phyloP scores from a whole-genome alignment of 2,329 filamentous ascomycete species.

The Sarocladiaceae sp. region DNA sequence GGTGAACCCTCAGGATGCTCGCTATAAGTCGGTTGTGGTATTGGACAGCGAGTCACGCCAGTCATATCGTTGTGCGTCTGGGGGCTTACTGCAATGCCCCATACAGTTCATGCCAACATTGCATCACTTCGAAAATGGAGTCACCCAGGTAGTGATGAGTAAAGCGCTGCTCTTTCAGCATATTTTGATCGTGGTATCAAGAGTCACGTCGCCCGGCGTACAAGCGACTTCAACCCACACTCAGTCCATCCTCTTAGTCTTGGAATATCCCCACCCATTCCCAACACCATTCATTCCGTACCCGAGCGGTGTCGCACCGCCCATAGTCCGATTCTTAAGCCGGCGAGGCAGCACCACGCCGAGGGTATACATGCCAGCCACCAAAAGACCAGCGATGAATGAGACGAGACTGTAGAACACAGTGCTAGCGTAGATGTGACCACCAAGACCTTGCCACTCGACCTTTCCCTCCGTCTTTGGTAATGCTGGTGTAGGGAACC shows the following conservation, averaged over 20 bases:
- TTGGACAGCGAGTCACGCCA: too few species aligned
- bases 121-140: too few species aligned
- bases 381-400: slow-evolving; percentile 51
- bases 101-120: too few species aligned
- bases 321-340: slow-evolving; percentile 45
- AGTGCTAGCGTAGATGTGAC: slow-evolving; percentile 60
- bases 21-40: too few species aligned
- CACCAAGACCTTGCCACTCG: slow-evolving; percentile 62
- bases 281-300: slow-evolving; percentile 49
- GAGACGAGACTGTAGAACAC: slow-evolving; percentile 58
- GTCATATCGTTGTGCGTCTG: too few species aligned
- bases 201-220: too few species aligned
- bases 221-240: not conserved
- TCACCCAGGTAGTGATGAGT: too few species aligned
- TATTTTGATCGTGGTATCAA: not conserved
- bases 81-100: too few species aligned
- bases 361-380: slow-evolving; percentile 56
- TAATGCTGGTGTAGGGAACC: slow-evolving; percentile 74
- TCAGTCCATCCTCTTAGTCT: slow-evolving; percentile 44
- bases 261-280: slow-evolving; percentile 56
- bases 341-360: slow-evolving; percentile 54
- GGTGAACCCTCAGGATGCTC: too few species aligned
- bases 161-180: not conserved
- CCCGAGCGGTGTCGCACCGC: slow-evolving; percentile 54
- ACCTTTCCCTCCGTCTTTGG: slow-evolving; percentile 63